These are phyloP conservation scores for Amanita exitialis DNA, from an alignment of 768 basidiomycete species.

Conservation along the genomic window DNA sequence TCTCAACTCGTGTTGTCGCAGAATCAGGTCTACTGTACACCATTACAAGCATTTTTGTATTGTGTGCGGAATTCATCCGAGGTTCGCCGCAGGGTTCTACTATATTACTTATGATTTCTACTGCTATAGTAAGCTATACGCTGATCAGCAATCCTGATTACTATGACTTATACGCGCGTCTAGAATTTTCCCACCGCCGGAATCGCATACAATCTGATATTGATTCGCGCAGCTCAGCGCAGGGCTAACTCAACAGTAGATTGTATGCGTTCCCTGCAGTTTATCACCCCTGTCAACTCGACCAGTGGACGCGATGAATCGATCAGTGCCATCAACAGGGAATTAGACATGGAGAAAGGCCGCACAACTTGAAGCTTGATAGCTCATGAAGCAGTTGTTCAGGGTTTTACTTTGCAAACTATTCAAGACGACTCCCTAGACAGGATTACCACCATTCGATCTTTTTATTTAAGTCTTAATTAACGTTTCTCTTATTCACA, in stretches of 20 bases:
- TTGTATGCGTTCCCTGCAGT: too few relatives aligned
- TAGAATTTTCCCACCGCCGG: not conserved
- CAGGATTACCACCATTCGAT: too few relatives aligned
- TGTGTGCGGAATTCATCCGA: not conserved
- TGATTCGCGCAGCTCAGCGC: conserved; percentile 1
- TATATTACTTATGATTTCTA: not conserved
- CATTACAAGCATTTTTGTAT: not conserved
- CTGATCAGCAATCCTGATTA: not conserved
- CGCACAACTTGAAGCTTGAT: too few relatives aligned
- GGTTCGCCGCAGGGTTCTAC: not conserved
- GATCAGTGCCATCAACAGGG: too few relatives aligned
- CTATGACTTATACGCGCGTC: not conserved
- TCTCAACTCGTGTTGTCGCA: not conserved
- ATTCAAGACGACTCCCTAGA: too few relatives aligned
- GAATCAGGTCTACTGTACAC: conserved; percentile 5
- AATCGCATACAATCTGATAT: conserved; percentile 5
- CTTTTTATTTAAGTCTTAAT: too few relatives aligned
- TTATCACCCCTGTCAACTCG: too few relatives aligned
- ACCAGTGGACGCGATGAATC: too few relatives aligned
- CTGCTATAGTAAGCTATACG: not conserved
- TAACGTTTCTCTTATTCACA: too few relatives aligned
- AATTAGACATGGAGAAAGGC: too few relatives aligned
- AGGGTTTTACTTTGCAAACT: too few relatives aligned
- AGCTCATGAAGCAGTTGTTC: too few relatives aligned
- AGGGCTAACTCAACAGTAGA: not conserved